A percentile compares a stretch with the other conserved stretches of the same genome.
phyloP scores from a whole-genome alignment of 1,284 basidiomycete species.

The Pseudozyma sp. region DNA sequence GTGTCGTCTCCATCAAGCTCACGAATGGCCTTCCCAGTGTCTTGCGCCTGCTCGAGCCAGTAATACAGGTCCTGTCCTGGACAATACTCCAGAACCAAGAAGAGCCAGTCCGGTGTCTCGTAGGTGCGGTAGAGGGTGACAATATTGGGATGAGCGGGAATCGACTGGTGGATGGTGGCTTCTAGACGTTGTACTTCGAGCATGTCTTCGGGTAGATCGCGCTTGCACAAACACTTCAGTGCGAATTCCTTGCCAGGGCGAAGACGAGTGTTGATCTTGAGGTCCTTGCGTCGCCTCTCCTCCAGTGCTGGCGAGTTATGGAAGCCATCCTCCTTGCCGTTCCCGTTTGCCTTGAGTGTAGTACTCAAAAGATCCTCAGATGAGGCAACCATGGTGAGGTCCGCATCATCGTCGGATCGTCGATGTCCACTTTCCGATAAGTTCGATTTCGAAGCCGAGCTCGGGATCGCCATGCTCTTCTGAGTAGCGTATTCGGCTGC shows the following conservation, averaged over 20 bases:
- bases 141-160: constrained; percentile 91
- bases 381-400: constrained; percentile 39
- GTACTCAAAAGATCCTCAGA: constrained; percentile 47
- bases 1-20: constrained; percentile 9
- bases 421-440: not conserved
- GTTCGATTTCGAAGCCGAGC: constrained; percentile 10
- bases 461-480: constrained; percentile 23
- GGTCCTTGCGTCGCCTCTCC: constrained; percentile 47
- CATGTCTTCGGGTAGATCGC: constrained; percentile 62
- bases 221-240: constrained; percentile 90
- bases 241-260: constrained; percentile 78
- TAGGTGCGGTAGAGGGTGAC: constrained; percentile 81
- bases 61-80: constrained; percentile 91
- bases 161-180: constrained; percentile 93
- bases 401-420: constrained; percentile 31
- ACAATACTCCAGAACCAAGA: constrained; percentile 88
- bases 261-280: constrained; percentile 33
- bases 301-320: constrained; percentile 50
- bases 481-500: constrained; percentile 17
- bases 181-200: constrained; percentile 66
- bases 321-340: constrained; percentile 31
- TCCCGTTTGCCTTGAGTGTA: constrained; percentile 41
- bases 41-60: constrained; percentile 80
- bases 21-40: constrained; percentile 52
- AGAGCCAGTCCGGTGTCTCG: constrained; percentile 82